Percentiles rank a stretch among this genome's conserved stretches.
Evolutionary conservation across 1,284 basidiomycete genomes (phyloP).

Genomic region (Caloboletus firmus): DNA sequence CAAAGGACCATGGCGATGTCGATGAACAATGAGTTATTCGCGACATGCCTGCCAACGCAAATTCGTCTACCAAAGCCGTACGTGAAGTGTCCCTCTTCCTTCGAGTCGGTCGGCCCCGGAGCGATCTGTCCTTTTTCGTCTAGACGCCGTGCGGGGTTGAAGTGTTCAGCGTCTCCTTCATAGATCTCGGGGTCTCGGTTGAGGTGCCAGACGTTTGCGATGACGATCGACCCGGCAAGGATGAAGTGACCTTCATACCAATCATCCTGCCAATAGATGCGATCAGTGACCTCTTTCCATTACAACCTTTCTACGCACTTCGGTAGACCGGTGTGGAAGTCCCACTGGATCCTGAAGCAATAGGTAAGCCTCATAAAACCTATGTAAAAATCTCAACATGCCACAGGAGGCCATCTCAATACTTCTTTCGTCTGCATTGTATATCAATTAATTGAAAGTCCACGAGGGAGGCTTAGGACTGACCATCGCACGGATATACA

Average conservation of each 20-base stretch:
- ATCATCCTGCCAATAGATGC: not conserved
- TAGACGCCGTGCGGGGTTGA: constrained; percentile 7
- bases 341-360: constrained; percentile 1
- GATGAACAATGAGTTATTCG: too few species aligned
- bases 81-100: too few species aligned
- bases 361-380: not conserved
- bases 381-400: not conserved
- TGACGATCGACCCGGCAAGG: constrained; percentile 12
- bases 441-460: not conserved
- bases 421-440: constrained; percentile 3
- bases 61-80: too few species aligned
- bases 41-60: too few species aligned
- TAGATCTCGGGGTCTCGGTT: constrained; percentile 10
- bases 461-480: not conserved
- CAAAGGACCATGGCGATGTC: too few species aligned
- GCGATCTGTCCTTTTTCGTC: not conserved
- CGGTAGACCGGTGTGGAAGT: not conserved
- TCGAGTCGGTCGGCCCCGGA: too few species aligned
- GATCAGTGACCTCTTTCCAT: not conserved
- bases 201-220: constrained; percentile 19
- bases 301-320: not conserved
- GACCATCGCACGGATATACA: constrained; percentile 11
- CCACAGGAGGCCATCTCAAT: constrained; percentile 10
- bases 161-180: constrained; percentile 8
- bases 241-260: constrained; percentile 19